Conservation (phyloP, 352 stramenopile genomes). For the Phytopythium delawarense region DNA sequence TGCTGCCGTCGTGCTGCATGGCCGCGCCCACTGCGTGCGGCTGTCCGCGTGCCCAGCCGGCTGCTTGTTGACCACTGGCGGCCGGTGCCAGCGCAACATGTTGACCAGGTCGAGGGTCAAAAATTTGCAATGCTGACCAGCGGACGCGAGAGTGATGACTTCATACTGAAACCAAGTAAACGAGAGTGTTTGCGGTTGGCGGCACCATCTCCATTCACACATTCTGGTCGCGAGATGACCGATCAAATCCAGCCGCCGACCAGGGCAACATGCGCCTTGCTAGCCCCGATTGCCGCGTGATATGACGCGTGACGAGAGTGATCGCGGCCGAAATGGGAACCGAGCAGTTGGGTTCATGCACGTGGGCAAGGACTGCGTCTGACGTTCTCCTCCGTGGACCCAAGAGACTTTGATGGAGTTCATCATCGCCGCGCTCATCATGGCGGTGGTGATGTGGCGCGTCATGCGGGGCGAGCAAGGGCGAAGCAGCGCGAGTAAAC, state of each 20-base stretch:
- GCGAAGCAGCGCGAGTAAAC: background rate
- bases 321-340: no score
- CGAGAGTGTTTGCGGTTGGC: background rate
- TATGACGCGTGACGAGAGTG: no score
- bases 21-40: background rate
- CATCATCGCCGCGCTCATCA: no score
- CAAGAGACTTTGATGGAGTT: no score
- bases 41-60: no score
- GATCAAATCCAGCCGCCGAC: background rate
- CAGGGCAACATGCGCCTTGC: no score
- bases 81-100: background rate
- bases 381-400: no score
- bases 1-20: slow-evolving; percentile 4
- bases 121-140: background rate
- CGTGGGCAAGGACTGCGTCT: no score
- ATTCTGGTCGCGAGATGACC: background rate
- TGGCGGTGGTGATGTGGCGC: no score
- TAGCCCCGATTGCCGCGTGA: no score
- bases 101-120: background rate
- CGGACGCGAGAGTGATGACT: background rate
- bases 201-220: background rate
- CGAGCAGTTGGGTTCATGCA: no score
- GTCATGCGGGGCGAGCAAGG: no score
- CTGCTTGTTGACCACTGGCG: slow-evolving; percentile 1
- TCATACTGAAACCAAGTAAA: background rate